Evolutionary conservation across 306 rosid species (phyloP).

Genomic region (Glycine latifolia): DNA sequence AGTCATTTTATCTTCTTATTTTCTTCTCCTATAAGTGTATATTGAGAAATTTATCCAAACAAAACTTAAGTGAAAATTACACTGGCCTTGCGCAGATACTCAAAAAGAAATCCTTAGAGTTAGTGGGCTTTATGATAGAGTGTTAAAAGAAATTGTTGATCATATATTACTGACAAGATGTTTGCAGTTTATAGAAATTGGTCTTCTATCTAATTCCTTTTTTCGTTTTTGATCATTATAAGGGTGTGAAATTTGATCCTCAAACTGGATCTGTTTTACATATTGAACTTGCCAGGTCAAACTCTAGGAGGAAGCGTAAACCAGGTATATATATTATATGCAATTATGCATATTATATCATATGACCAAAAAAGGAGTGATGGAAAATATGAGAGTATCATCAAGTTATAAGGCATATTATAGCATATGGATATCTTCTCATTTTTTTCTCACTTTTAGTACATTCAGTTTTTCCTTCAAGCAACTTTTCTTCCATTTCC

Average conservation of each 20-base stretch:
- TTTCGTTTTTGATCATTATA: constrained; percentile 30
- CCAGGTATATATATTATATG: constrained; percentile 63
- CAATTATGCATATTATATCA: too few species aligned
- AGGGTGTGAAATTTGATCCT: constrained; percentile 98
- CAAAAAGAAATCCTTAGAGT: too few species aligned
- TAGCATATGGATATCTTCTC: constrained; percentile 4
- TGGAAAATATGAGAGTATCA: neutral
- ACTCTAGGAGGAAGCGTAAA: constrained; percentile 92
- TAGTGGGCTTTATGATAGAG: too few species aligned
- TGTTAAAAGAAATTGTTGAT: too few species aligned
- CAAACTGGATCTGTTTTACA: constrained; percentile 86
- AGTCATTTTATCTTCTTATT: neutral
- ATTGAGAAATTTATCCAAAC: neutral
- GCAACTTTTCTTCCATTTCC: constrained; percentile 15
- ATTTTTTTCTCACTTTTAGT: constrained; percentile 38
- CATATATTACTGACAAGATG: too few species aligned
- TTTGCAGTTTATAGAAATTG: constrained; percentile 33
- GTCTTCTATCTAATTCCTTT: constrained; percentile 43
- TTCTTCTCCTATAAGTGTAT: neutral
- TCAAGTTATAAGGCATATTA: constrained; percentile 15
- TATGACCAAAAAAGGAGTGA: neutral
- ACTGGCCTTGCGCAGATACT: too few species aligned
- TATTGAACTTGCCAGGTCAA: constrained; percentile 91
- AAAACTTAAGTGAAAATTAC: too few species aligned
- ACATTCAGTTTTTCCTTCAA: constrained; percentile 3